Percentiles rank a stretch among this genome's conserved stretches.
Conservation (phyloP, 371 early-diverging fungal genomes). For the Paraphysoderma sedebokerense region DNA sequence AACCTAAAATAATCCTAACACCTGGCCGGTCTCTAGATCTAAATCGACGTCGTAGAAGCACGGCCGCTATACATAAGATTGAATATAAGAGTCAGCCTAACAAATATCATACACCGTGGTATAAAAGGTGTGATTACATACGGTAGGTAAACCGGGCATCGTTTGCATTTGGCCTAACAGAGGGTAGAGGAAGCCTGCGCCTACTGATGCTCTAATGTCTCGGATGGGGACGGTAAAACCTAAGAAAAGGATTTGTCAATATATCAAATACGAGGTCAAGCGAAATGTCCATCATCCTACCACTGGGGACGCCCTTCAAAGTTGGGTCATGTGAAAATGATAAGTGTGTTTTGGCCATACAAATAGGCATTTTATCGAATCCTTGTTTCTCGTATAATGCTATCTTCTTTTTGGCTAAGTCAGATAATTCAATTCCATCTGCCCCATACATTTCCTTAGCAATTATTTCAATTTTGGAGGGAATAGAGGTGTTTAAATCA, state of each 20-base stretch:
- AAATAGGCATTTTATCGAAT: constrained; percentile 72
- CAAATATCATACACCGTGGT: not conserved
- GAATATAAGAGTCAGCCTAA: not conserved
- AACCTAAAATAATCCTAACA: constrained; percentile 65
- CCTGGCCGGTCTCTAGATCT: constrained; percentile 64
- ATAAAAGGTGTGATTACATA: constrained; percentile 5
- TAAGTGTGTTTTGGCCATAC: constrained; percentile 97
- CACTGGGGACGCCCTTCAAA: constrained; percentile 80
- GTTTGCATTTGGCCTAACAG: constrained; percentile 90
- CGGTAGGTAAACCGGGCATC: constrained; percentile 92
- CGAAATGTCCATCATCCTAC: too few relatives aligned
- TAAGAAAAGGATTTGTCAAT: not conserved
- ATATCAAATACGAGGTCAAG: constrained; percentile 1
- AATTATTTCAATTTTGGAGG: constrained; percentile 77
- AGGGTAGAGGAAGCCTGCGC: constrained; percentile 95
- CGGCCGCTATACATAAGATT: constrained; percentile 34
- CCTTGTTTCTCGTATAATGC: constrained; percentile 57
- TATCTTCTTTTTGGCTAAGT: constrained; percentile 63
- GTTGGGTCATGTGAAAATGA: constrained; percentile 77
- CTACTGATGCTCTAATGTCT: constrained; percentile 84
- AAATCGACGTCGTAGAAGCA: constrained; percentile 93
- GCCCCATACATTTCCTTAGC: constrained; percentile 89
- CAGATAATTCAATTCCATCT: constrained; percentile 61
- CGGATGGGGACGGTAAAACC: constrained; percentile 77
- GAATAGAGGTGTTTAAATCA: constrained; percentile 50